Evolutionary conservation across 306 rosid genomes (phyloP), one percentile per base, ranked within the genome.

Genomic region (Quercus cerris): DNA sequence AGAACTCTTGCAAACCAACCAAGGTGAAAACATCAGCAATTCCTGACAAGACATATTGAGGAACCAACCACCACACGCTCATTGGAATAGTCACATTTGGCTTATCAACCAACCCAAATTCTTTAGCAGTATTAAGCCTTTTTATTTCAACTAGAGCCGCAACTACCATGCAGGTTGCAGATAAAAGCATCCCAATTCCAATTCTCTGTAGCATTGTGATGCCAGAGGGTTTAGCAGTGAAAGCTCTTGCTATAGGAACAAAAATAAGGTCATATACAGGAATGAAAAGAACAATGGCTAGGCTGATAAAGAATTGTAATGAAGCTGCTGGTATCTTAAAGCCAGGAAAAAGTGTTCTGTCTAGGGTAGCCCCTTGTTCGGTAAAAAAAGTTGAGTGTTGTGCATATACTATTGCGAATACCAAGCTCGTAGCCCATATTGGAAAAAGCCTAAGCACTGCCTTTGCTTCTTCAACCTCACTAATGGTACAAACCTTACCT

Each of bases 1-100:
- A 93, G 75, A 91, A 91, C 70, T 93, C 98, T 74, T 93, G 93
- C 28, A 93, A 83, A 52, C 97, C 98, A 56, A 93, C 89, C 89
- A 91, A 80, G 3, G 90, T 87, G 80, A 93, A 89, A 72, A 80
- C 88, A 7, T 87, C 88, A 1, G 93, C 77, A 6, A 88, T 25
- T 64, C 97, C 98, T 5, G 74, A 74, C 78, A 93, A 70, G 17
- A 85, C 70, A 61, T 89, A 91, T 30, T 91, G 97, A 49, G 97
- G 97, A 84, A 80, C 61, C 83, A 93, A 73, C 94, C 98, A 91
- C 94, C 94, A 87, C 58, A 93, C 76, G 54, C 92, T 91, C 92
- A 93, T 86, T 12, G 93, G 97, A 71, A 91, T 33, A 1, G 83
- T 91, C 67, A 70, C 85, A 56, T 80, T 77, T 1, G 98, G 91